Base-by-base conservation (phyloP, 306 rosid genomes). In the Quillaja saponaria region DNA sequence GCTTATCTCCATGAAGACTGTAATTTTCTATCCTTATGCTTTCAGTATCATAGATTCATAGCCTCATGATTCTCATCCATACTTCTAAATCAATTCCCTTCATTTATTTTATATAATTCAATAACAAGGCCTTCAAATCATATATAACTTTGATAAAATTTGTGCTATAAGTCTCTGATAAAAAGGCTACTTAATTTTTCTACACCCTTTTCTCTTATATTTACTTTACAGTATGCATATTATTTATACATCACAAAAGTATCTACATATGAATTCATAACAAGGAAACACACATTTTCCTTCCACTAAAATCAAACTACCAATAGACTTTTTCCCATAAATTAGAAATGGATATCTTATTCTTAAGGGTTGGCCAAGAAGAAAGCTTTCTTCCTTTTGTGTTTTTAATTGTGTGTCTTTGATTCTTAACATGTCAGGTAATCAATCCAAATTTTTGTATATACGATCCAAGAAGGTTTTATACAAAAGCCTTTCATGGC, bases 1-100 rank as follows among this genome's bases (percentile, higher is more conserved):
- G 87, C 95, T 7, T 92, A 92, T 79, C 98, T 92, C 62, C 96
- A 92, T 72, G 98, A 92, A 78, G 98, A 88, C 71, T 92, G 98
- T 92, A 86, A 80, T 66, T 68, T 8, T 7, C 44, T 39, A 25
- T 38, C 49, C 31, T 15, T 46, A 5, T 20, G 55, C 47, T 41
- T 51, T 46, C 50, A 21, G 46, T 52, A 37, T 46, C 18, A 34
- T 66, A 38, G 35, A 35, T 20, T 49, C 34, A 25, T 66, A 7
- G 50, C 38, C 49, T 55, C 62, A 39, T 41, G 46, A 41, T 33
- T 66, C 35, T n/a, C 60, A 57, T 49, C 52, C 14, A 21, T 64
- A 34, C 31, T 76, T 64, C 41, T 34, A n/a, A 8, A 11, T 44
- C 18, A 49, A 58, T 34, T 28, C 25, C 13, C 14, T 16, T 25